These are phyloP conservation scores for Moesziomyces globuligerus DNA, from an alignment of 1,284 basidiomycete species.

Conservation along the genomic window DNA sequence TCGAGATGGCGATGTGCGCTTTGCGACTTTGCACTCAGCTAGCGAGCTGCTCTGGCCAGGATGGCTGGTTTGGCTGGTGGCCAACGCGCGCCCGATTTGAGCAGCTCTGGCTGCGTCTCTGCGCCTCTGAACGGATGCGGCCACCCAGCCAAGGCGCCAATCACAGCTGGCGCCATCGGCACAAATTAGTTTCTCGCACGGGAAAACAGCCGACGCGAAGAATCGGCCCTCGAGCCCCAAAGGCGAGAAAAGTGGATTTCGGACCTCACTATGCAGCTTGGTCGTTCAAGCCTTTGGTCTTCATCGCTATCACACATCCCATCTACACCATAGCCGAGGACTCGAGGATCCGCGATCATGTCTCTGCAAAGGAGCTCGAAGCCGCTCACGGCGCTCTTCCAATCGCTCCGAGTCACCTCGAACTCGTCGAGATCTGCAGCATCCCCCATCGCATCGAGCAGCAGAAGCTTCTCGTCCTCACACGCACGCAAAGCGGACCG, in stretches of 20 bases:
- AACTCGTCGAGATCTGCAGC: conserved; percentile 7
- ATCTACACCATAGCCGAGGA: background rate
- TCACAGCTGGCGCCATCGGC: background rate
- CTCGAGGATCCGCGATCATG: conserved; percentile 1
- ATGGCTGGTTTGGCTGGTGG: conserved; percentile 10
- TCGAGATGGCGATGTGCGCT: background rate
- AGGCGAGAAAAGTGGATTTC: background rate
- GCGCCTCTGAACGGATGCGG: conserved; percentile 15
- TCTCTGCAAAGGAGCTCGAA: conserved; percentile 18
- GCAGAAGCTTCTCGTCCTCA: conserved; percentile 39
- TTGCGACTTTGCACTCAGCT: conserved; percentile 10
- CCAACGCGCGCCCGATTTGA: conserved; percentile 19
- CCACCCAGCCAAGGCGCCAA: background rate
- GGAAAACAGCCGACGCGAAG: conserved; percentile 1
- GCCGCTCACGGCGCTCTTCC: conserved; percentile 34
- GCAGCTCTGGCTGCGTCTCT: background rate
- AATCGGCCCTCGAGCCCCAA: no score
- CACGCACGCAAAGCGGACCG: no score
- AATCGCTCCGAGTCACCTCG: conserved; percentile 28
- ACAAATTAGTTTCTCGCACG: conserved; percentile 22
- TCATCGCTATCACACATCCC: background rate
- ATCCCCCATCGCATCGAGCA: conserved; percentile 11
- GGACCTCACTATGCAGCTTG: background rate
- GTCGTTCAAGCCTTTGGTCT: no score
- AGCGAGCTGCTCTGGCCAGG: no score